Conservation (phyloP, 208 protist species). For the Lotmaria passim region DNA sequence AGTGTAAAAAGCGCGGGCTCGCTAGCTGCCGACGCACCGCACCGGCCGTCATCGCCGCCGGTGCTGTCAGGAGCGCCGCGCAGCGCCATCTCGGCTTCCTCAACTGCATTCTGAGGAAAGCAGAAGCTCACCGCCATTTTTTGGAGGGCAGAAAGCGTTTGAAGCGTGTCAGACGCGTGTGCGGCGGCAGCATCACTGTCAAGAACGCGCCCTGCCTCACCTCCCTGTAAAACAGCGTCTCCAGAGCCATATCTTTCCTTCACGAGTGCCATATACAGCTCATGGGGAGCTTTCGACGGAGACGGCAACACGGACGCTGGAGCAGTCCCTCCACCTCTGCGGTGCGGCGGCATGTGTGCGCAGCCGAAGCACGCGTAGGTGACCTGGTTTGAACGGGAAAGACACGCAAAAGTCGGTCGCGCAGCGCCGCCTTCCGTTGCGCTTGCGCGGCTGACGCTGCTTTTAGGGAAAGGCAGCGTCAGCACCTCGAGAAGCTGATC, state of each 20-base stretch:
- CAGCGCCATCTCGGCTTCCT: conserved; percentile 10
- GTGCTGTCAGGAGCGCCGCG: background rate
- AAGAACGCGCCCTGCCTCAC: background rate
- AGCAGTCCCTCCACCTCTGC: background rate
- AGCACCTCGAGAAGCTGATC: conserved; percentile 29
- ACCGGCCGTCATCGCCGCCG: background rate
- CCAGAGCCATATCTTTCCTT: background rate
- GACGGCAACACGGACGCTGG: background rate
- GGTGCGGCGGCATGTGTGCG: conserved; percentile 28
- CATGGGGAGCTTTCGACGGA: background rate
- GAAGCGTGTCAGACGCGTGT: background rate
- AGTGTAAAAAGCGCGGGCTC: no score
- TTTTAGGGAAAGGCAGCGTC: background rate
- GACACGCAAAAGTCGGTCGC: conserved; percentile 21
- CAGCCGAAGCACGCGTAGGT: conserved; percentile 57
- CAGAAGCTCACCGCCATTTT: conserved; percentile 32
- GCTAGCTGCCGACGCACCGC: no score
- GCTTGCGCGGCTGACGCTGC: background rate
- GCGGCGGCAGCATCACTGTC: background rate
- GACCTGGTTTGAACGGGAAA: conserved; percentile 34
- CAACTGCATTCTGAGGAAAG: conserved; percentile 18
- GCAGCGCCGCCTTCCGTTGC: background rate
- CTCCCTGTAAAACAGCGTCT: no score
- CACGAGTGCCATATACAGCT: conserved; percentile 5
- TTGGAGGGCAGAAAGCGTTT: conserved; percentile 17